These are phyloP conservation scores for Pseudoscleropodium purum DNA, from an alignment of 225 moss, liverwort and hornwort species.

Conservation along the genomic window DNA sequence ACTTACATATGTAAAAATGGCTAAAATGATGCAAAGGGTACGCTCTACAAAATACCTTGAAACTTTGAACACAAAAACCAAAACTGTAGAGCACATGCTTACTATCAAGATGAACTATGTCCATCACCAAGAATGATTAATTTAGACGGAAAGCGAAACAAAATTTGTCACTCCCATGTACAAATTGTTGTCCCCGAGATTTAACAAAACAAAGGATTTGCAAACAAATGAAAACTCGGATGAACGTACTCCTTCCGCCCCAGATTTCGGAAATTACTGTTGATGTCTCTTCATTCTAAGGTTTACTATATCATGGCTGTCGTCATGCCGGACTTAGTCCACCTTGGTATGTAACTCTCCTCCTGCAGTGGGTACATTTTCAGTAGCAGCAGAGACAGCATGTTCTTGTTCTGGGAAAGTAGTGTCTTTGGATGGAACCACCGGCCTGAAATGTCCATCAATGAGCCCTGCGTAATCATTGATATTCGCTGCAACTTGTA, in stretches of 20 bases:
- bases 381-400: not conserved
- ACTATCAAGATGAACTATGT: not conserved
- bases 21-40: not conserved
- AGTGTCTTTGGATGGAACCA: conserved; percentile 7
- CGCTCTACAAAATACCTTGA: not conserved
- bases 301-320: not conserved
- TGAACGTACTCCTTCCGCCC: not conserved
- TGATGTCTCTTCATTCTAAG: not conserved
- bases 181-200: not conserved
- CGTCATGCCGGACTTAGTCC: not conserved
- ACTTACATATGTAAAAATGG: not conserved
- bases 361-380: not conserved
- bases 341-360: conserved; percentile 7
- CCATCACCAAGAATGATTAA: not conserved
- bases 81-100: not conserved
- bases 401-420: not conserved
- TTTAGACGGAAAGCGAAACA: not conserved
- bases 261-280: not conserved
- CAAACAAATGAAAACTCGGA: not conserved
- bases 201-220: not conserved
- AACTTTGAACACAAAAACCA: not conserved
- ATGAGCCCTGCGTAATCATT: conserved; percentile 34
- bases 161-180: not conserved
- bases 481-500: conserved; percentile 54
- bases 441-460: not conserved